Base-by-base conservation (phyloP, 2,329 filamentous ascomycete species). In the Colletotrichum eleusines region DNA sequence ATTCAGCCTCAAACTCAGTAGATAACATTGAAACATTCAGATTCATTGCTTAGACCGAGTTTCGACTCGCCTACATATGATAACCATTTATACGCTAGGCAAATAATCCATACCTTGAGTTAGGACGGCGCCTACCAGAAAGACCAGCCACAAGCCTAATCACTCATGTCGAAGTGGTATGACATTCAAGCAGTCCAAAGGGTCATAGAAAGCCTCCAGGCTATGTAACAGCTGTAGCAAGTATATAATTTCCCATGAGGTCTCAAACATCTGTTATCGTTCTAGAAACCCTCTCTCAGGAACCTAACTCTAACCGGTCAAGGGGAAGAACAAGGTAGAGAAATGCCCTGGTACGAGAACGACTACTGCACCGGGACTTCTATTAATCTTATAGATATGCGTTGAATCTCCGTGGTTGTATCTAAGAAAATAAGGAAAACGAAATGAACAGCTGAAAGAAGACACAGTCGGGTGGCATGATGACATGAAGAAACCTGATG, bases 391-490 rank as follows among this genome's bases (percentile, higher is more conserved):
- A 26, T 16, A 4, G 20, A 14, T 23, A 12, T 14, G 9, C 4
- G 9, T 23, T 26, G 3, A 14, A 28, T 18, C 23, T 8, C 4
- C 0, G 23, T 1, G 6, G 4, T 7, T 1, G 0, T 8, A 3
- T 28, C 2, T 2, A 50, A 28, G 1, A 28, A 3, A 1, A 50
- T 0, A 16, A 8, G 14, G 11, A 26, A 50, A 28, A 7, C 16
- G 23, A 2, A 20, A 44, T n/a, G 11, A 1, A 9, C n/a, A 3
- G 18, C 18, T 4, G 3, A 26, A 48, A 48, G n/a, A 14, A 26
- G 18, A 16, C 5, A 50, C 6, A 16, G 5, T 18, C 1, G 16
- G 7, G 8, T 28, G 2, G 14, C 5, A 50, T 8, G 5, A 28
- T 8, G 12, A 7, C 12, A 16, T 6, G 1, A 28, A 28, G 2